A percentile compares a stretch with the other conserved stretches of the same genome.
phyloP scores from a whole-genome alignment of 257 asterid species.

The Misopates orontium region DNA sequence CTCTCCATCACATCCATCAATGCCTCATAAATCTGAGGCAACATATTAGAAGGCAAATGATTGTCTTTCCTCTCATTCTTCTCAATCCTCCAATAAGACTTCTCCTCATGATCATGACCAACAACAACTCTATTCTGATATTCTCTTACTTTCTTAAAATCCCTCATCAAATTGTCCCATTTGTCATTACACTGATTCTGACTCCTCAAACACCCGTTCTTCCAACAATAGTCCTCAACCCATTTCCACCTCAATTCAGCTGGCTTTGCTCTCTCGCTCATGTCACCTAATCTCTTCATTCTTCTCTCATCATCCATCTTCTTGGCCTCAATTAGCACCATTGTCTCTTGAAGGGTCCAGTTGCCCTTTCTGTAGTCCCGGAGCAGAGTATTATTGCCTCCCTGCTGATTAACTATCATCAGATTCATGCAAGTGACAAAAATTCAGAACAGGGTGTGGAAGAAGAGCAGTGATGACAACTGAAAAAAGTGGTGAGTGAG shows the following conservation, averaged over 20 bases:
- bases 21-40: slow-evolving; percentile 74
- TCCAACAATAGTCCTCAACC: slow-evolving; percentile 96
- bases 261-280: slow-evolving; percentile 59
- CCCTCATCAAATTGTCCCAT: slow-evolving; percentile 94
- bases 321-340: slow-evolving; percentile 85
- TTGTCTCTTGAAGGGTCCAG: slow-evolving; percentile 87
- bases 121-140: slow-evolving; percentile 44
- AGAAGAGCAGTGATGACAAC: neutral
- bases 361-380: slow-evolving; percentile 92
- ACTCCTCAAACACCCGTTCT: slow-evolving; percentile 70
- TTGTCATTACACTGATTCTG: slow-evolving; percentile 95
- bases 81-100: slow-evolving; percentile 83
- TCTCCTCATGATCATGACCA: slow-evolving; percentile 6
- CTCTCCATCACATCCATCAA: slow-evolving; percentile 68
- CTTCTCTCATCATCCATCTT: slow-evolving; percentile 85
- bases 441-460: neutral
- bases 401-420: slow-evolving; percentile 14
- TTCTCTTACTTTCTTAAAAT: slow-evolving; percentile 88
- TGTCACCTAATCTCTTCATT: slow-evolving; percentile 55
- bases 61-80: slow-evolving; percentile 68
- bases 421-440: slow-evolving; percentile 30
- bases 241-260: slow-evolving; percentile 95
- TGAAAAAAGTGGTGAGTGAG: neutral
- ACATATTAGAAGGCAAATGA: slow-evolving; percentile 77
- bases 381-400: slow-evolving; percentile 25